phyloP scores from a whole-genome alignment of 148 eudicot genomes.

The Persicaria tinctoria region DNA sequence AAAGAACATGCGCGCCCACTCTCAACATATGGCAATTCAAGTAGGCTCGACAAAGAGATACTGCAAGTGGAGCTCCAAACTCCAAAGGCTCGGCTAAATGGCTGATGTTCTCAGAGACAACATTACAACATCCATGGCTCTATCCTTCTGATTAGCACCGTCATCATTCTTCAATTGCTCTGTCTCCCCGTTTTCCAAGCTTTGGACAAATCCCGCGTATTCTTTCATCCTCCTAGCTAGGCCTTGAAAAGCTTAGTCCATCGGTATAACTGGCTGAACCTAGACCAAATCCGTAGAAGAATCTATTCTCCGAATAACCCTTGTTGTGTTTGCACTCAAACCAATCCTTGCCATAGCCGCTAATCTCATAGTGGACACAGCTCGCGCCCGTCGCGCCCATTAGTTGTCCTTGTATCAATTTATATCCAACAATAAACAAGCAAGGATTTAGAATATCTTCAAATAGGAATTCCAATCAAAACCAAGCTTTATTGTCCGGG shows the following conservation, averaged over 20 bases:
- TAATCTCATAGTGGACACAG: constrained; percentile 81
- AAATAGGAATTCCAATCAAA: background rate
- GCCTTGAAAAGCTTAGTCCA: constrained; percentile 81
- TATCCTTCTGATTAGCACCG: constrained; percentile 38
- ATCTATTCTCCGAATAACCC: constrained; percentile 67
- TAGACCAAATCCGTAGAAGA: constrained; percentile 76
- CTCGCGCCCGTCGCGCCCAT: constrained; percentile 52
- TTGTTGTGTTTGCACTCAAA: constrained; percentile 82
- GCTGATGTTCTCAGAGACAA: constrained; percentile 71
- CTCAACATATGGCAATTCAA: constrained; percentile 52
- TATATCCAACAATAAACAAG: no score
- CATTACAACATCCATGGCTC: constrained; percentile 83
- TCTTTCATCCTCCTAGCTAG: constrained; percentile 68
- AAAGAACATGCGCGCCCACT: constrained; percentile 81
- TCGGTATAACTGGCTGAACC: constrained; percentile 81
- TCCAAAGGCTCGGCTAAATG: constrained; percentile 54
- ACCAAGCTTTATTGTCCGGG: background rate
- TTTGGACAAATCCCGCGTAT: constrained; percentile 49
- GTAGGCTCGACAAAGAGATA: constrained; percentile 50
- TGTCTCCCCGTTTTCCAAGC: constrained; percentile 43
- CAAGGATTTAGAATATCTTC: no score
- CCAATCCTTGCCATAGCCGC: constrained; percentile 74
- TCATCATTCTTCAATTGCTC: constrained; percentile 15
- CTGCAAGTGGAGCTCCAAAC: constrained; percentile 33
- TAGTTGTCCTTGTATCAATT: no score